phyloP scores from a whole-genome alignment of 2,329 filamentous ascomycete species.

The Didymella arachidicola region DNA sequence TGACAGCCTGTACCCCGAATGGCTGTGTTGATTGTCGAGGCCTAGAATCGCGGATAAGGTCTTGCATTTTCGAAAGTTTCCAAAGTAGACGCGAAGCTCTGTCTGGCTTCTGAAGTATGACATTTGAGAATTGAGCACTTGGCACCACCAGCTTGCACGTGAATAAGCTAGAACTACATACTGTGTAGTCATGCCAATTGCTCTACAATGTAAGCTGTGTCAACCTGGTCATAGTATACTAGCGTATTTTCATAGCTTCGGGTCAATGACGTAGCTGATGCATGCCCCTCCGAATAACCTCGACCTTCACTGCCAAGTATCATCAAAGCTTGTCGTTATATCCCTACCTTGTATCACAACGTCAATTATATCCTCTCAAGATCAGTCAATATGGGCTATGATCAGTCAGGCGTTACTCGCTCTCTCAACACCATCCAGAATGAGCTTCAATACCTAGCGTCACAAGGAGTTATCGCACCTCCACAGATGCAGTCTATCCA shows the following conservation, averaged over 20 bases:
- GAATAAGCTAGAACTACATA: background rate
- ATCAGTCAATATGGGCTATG: constrained; percentile 18
- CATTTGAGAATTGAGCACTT: background rate
- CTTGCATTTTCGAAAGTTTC: background rate
- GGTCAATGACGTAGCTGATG: constrained; percentile 13
- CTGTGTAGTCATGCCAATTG: background rate
- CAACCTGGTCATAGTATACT: background rate
- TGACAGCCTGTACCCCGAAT: background rate
- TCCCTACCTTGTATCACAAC: background rate
- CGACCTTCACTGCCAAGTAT: constrained; percentile 16
- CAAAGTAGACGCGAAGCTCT: background rate
- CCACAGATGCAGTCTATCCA: constrained; percentile 31
- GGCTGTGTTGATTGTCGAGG: background rate
- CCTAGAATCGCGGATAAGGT: background rate
- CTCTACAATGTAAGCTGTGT: background rate
- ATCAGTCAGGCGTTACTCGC: constrained; percentile 28
- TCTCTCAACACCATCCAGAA: constrained; percentile 27
- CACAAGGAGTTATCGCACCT: constrained; percentile 24
- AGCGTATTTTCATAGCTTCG: background rate
- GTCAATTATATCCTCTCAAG: background rate
- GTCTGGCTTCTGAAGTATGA: background rate
- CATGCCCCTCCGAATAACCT: constrained; percentile 6
- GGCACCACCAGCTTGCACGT: background rate
- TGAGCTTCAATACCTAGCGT: constrained; percentile 30
- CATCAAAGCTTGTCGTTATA: constrained; percentile 13